These are phyloP conservation scores for Rugonectria rugulosa DNA, from an alignment of 2,329 filamentous ascomycete genomes.

Conservation along the genomic window DNA sequence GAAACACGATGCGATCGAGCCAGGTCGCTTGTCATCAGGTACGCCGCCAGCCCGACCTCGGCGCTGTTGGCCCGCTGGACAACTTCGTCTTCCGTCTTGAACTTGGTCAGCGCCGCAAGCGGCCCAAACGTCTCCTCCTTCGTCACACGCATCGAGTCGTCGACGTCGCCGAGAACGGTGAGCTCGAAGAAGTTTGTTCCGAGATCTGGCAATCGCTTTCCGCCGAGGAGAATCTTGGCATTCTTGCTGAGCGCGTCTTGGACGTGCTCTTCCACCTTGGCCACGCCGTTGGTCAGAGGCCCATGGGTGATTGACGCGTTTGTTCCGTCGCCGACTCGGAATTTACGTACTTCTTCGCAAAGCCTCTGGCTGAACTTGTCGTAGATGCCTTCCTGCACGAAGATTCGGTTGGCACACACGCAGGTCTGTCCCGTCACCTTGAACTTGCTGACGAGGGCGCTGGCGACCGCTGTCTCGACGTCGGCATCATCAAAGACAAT, in stretches of 20 bases:
- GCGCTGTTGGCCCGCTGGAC: slow-evolving; percentile 61
- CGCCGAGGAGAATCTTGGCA: slow-evolving; percentile 64
- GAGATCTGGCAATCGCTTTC: neutral
- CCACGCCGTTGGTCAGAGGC: slow-evolving; percentile 66
- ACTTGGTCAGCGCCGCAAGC: slow-evolving; percentile 68
- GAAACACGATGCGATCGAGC: slow-evolving; percentile 71
- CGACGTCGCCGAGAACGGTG: slow-evolving; percentile 68
- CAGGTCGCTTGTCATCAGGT: slow-evolving; percentile 47
- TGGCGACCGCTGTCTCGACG: slow-evolving; percentile 69
- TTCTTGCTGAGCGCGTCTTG: slow-evolving; percentile 70
- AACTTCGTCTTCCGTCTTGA: slow-evolving; percentile 71
- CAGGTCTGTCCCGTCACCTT: slow-evolving; percentile 89
- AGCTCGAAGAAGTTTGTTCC: slow-evolving; percentile 69
- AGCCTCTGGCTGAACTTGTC: slow-evolving; percentile 71
- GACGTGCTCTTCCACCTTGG: slow-evolving; percentile 71
- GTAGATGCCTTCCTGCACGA: slow-evolving; percentile 75
- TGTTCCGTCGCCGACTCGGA: slow-evolving; percentile 69
- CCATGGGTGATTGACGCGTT: slow-evolving; percentile 64
- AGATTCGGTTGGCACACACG: slow-evolving; percentile 83
- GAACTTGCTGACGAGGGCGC: slow-evolving; percentile 80
- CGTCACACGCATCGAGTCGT: slow-evolving; percentile 62
- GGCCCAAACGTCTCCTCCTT: slow-evolving; percentile 73
- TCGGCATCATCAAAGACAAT: slow-evolving; percentile 81
- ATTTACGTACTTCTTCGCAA: slow-evolving; percentile 70
- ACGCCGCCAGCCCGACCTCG: slow-evolving; percentile 4